Evolutionary conservation across 2,329 filamentous ascomycete species (phyloP), one percentile per base, ranked within the genome.

Genomic region (Epichloe amarillans): DNA sequence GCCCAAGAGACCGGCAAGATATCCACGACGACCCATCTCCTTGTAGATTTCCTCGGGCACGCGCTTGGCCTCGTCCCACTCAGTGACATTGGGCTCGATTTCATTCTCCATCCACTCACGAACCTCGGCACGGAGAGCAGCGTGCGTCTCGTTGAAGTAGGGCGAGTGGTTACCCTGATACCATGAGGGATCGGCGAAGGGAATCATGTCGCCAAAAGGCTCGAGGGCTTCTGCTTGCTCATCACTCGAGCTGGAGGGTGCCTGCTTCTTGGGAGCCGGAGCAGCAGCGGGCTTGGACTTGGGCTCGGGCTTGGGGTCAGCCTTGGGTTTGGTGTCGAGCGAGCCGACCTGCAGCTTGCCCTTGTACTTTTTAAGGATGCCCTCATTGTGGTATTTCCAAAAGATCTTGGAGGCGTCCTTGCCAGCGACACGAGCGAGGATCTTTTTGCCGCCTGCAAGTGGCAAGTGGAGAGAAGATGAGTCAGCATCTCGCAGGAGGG

Each of bases 41-140:
- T 95, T 91, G 79, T 95, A 98, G 63, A 98, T 87, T 59, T 81
- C 78, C 44, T 86, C 81, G 0, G 93, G 91, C 2, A 97, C 89
- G 64, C 83, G 80, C 74, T 89, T 94, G 60, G 84, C 87, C 75
- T 97, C 93, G 60, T 98, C 93, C 93, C 93, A 98, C 67, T 98
- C 93, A 40, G 82, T 86, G 51, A 97, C 88, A 60, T 91, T 78
- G 21, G 93, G 91, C 73, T 95, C 89, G 65, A 97, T 84, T 60
- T 88, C 87, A 51, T 75, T 79, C 54, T 95, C 87, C 51, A 98
- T 80, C 90, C 90, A 98, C 73, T 89, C 79, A 62, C 93, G 86
- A 54, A 96, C 76, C 74, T 98, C 93, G 57, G 82, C 84, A 54
- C 93, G 88, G 47, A 98, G 84, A 48, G 88, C 89, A 51, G 82